Evolutionary conservation across 2,329 filamentous ascomycete genomes (phyloP), one percentile per base, ranked within the genome.

Genomic region (Aspergillus clavatus): DNA sequence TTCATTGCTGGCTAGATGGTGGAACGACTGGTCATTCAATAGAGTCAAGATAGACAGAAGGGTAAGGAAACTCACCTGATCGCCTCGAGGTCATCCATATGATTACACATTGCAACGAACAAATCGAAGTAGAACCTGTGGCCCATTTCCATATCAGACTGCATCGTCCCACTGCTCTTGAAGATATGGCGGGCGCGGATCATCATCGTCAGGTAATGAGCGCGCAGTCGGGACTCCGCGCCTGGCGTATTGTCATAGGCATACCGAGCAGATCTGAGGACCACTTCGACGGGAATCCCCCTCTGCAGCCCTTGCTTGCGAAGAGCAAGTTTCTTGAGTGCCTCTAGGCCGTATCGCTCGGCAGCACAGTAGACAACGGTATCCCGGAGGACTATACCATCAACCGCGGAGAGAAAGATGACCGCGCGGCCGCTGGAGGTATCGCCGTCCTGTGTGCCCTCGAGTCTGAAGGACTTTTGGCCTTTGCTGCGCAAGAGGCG

Each of bases 81-180:
- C 68, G 93, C 89, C 73, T 88, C 85, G 73, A 96, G 83, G 72
- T 96, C 90, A 80, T 96, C 90, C 65, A 96, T 86, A 76, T 95
- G 90, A 75, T 95, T 96, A 79, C 89, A 95, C 85, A 96, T 87
- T 63, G 90, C 90, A 67, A 96, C 90, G 71, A 96, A 97, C 72
- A 97, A 78, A 79, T 96, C 90, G 75, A 97, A 97, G 80, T 93
- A 96, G 74, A 96, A 79, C 79, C 90, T 90, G 73, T 82, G 89
- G 69, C 90, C 89, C 71, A 83, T 83, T 77, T 95, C 88, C 90
- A 97, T 96, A 77, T 96, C 90, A 76, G 87, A 85, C 80, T 96
- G 90, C 89, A 96, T 95, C 72, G 90, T 96, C 73, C 90, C 90
- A 76, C 89, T 95, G 73, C 87, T 84, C 84, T 95, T 96, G 73